phyloP scores from a whole-genome alignment of 805 yeast genomes.

The Wickerhamomyces kurtzmanii region DNA sequence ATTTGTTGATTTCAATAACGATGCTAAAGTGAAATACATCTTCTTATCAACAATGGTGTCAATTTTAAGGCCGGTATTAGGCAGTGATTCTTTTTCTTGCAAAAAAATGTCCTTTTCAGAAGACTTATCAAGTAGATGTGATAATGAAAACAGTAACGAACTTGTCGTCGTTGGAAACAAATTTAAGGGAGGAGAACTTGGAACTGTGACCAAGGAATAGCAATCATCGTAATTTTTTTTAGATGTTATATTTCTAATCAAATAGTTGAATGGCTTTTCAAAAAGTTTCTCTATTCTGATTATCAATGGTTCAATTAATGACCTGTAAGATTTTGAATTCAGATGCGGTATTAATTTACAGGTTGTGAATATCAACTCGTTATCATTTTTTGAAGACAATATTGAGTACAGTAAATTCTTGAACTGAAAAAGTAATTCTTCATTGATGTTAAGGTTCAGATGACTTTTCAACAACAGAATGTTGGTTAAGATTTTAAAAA shows the following conservation, averaged over 20 bases:
- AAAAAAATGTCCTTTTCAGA: not conserved
- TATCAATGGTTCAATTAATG: constrained; percentile 6
- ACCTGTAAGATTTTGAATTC: constrained; percentile 5
- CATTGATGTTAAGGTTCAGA: too few species aligned
- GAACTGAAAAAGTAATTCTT: too few species aligned
- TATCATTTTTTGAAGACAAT: not conserved
- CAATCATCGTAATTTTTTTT: constrained; percentile 6
- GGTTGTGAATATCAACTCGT: constrained; percentile 5
- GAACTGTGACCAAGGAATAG: constrained; percentile 7
- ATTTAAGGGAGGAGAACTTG: constrained; percentile 10
- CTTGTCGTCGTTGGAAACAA: constrained; percentile 8
- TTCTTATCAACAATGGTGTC: constrained; percentile 7
- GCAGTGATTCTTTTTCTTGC: constrained; percentile 1
- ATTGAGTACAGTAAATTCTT: too few species aligned
- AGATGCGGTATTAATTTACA: constrained; percentile 13
- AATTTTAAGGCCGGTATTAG: constrained; percentile 4
- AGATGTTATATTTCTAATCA: constrained; percentile 2
- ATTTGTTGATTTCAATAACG: constrained; percentile 11
- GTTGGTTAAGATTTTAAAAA: too few species aligned
- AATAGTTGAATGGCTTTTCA: constrained; percentile 1
- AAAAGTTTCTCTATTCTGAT: constrained; percentile 4
- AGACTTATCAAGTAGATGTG: constrained; percentile 9
- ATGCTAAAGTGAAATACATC: constrained; percentile 11
- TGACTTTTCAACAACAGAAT: too few species aligned
- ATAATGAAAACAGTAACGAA: constrained; percentile 12